Conservation (phyloP, 768 basidiomycete genomes). For the Gelatoporia subvermispora region DNA sequence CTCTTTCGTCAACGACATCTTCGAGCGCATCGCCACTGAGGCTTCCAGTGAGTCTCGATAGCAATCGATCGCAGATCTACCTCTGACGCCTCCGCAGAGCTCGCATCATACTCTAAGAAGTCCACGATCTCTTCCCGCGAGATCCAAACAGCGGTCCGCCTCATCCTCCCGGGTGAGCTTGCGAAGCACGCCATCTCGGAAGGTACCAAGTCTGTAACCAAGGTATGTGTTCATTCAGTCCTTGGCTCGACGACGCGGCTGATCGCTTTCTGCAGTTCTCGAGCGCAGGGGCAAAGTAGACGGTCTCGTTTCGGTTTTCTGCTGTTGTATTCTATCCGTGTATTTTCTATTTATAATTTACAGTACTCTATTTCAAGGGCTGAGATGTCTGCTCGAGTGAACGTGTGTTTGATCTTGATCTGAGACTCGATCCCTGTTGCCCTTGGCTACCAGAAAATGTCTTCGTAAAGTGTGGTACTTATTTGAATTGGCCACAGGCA, state of each 20-base stretch:
- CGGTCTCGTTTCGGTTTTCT: constrained; percentile 14
- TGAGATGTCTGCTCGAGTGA: too few relatives aligned
- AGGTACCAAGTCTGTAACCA: constrained; percentile 76
- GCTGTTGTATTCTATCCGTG: constrained; percentile 15
- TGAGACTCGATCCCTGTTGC: too few relatives aligned
- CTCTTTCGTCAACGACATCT: constrained; percentile 92
- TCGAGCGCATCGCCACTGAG: constrained; percentile 87
- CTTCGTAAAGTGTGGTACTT: too few relatives aligned
- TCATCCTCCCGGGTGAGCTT: constrained; percentile 95
- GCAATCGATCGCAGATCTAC: too few relatives aligned
- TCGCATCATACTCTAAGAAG: constrained; percentile 97
- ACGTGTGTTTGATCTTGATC: too few relatives aligned
- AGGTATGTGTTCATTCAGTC: constrained; percentile 27
- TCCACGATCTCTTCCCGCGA: constrained; percentile 98
- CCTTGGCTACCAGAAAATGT: too few relatives aligned
- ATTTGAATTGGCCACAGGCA: too few relatives aligned
- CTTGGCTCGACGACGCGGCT: not conserved
- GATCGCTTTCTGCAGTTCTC: constrained; percentile 32
- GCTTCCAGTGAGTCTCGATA: constrained; percentile 71
- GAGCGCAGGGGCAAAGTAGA: constrained; percentile 40
- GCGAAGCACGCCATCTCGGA: constrained; percentile 99
- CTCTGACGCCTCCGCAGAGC: constrained; percentile 48
- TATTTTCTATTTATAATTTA: constrained; percentile 10
- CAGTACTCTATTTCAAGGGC: not conserved
- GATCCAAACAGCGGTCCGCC: constrained; percentile 93